A percentile compares a stretch with the other conserved stretches of the same genome.
Conservation (phyloP, 768 basidiomycete genomes). For the Agrocybe pediades region DNA sequence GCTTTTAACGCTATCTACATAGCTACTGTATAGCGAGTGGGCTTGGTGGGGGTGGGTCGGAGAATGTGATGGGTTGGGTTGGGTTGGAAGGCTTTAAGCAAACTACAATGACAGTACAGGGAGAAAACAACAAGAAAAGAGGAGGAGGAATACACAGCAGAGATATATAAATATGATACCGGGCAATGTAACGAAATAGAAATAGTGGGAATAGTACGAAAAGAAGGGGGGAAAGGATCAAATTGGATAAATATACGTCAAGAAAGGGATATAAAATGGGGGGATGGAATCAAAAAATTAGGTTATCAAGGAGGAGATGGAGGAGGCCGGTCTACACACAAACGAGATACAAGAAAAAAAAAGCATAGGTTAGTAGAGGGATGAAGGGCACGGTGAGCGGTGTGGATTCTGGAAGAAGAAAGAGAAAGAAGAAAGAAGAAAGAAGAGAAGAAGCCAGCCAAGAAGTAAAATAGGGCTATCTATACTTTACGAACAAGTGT, state of each 20-base stretch:
- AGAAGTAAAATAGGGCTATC: not conserved
- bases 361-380: not conserved
- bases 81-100: no score
- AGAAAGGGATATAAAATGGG: conserved; percentile 1
- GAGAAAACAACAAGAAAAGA: not conserved
- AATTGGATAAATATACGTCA: conserved; percentile 17
- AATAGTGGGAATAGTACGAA: not conserved
- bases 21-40: no score
- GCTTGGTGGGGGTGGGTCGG: no score
- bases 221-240: not conserved
- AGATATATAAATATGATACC: not conserved
- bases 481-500: not conserved
- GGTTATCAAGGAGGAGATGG: not conserved
- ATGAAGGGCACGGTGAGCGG: not conserved
- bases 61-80: no score
- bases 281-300: not conserved
- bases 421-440: not conserved
- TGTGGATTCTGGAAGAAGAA: no score
- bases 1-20: no score
- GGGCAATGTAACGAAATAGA: not conserved
- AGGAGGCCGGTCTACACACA: conserved; percentile 3
- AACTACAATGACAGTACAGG: not conserved
- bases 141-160: not conserved
- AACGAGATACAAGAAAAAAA: conserved; percentile 5
- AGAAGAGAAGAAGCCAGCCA: not conserved